Evolutionary conservation across 2,329 filamentous ascomycete species (phyloP), one percentile per base, ranked within the genome.

Genomic region (Clonostachys chloroleuca): DNA sequence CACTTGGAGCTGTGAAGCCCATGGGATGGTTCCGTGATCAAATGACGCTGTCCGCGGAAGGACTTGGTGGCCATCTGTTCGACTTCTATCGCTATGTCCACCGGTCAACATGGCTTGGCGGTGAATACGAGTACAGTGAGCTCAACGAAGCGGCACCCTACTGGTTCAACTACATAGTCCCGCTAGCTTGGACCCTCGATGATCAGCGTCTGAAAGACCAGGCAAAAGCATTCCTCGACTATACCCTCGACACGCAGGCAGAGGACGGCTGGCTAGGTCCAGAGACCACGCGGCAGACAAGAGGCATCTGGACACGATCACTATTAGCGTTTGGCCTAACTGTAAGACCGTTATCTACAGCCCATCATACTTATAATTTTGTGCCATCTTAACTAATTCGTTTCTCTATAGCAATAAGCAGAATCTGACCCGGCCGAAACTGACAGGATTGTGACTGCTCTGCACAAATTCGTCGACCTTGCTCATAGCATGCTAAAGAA

Each of bases 111-210:
- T 83, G 78, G 78, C 56, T 67, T 1, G 50, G 51, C 40, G 76
- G 76, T 2, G 72, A 74, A 5, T 54, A 64, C 17, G 77, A 82
- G 52, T 83, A 83, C 58, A 78, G 72, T 47, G 63, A 61, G 14
- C 59, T 83, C 7, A 73, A 81, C 52, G 80, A 83, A 62, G 76
- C 69, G 1, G 65, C 75, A 18, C 77, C 80, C 0, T 83, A 83
- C 58, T 83, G 79, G 76, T 77, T 81, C 59, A 83, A 83, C 54
- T 74, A 73, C 3, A 62, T 82, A 2, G 77, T 83, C 1, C 78
- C 78, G 2, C 60, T 83, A 44, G 77, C 80, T 1, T 83, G 75
- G 52, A 59, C 61, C 0, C 58, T 78, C 2, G 64, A 75, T 36
- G 70, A 81, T 56, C 46, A 49, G 3, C 44, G 52, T 12, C 52